Base-by-base conservation (phyloP, 192 early-diverging fungal species). In the Chytriomyces sp. region DNA sequence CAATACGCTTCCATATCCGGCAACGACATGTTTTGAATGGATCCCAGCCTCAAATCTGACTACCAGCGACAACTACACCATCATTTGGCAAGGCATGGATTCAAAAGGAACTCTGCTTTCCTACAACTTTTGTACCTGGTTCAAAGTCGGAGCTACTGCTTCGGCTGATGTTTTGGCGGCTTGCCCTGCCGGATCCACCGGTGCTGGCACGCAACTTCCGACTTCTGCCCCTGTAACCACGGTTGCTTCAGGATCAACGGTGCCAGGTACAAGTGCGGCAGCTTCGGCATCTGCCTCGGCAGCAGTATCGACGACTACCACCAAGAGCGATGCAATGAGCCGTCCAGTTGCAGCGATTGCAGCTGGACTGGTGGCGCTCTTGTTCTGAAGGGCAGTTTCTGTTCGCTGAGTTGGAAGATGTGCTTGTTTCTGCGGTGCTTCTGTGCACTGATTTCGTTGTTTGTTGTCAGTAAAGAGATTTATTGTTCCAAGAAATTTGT, bases 21-120 rank as follows among this genome's bases (percentile, higher is more conserved):
- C 71, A 16, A n/a, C 71, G 16, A 73, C 71, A 8, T 73, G 71
- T 45, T 73, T 46, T 48, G 59, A 44, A 62, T 73, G 71, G 71
- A 73, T 60, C 1, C 71, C 71, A 3, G 45, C 71, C 60, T 35
- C 71, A 26, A 73, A 73, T 60, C 60, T 73, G 24, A 35, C 69
- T 16, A 73, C 57, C 13, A 46, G 18, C 10, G 7, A 9, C 59
- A n/a, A 45, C 10, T 73, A 73, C 45, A 73, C 71, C 2, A 60
- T 73, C 53, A 57, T 62, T 28, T 64, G 13, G 18, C 16, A 16
- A 23, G 62, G 62, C 16, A 23, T 23, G n/a, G 62, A 64, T 26
- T 13, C 62, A 26, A 16, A 64, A 26, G 62, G 26, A 10, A 26
- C 9, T 26, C 9, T 64, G 9, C 18, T 64, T 16, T 23, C n/a